Evolutionary conservation across 2,329 filamentous ascomycete species (phyloP), one percentile per base, ranked within the genome.

Genomic region (Aaosphaeria pasadenensis): DNA sequence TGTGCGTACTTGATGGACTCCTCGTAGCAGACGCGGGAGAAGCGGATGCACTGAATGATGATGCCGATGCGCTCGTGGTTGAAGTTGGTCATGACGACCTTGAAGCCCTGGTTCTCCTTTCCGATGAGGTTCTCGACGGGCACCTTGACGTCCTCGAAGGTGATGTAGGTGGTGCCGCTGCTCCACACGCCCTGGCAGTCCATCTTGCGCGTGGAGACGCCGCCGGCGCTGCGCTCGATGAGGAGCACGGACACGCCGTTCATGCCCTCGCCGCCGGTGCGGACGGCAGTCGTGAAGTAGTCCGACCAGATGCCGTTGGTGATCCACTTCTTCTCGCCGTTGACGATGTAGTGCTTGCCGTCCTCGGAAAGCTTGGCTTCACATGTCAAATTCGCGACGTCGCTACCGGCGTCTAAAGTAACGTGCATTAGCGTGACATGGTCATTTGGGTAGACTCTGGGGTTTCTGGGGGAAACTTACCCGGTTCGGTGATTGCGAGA

Each of bases 241-340:
- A 99, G 86, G 44, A 99, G 83, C 44, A 97, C 81, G 30, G 85
- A 89, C 53, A 99, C 81, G 51, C 94, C 94, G 66, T 92, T 91
- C 91, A 96, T 97, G 58, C 94, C 94, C 28, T 83, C 77, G 32
- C 85, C 87, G 55, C 88, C 91, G 5, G 94, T 99, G 51, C 94
- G 87, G 36, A 99, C 94, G 29, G 92, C 94, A 11, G 89, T 95
- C 47, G 94, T 97, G 79, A 97, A 97, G 78, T 97, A 99, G 72
- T 99, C 94, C 53, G 80, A 83, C 90, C 91, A 96, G 64, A 96
- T 84, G 65, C 94, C 94, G 74, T 99, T 99, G 64, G 92, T 97
- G 73, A 97, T 97, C 92, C 94, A 97, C 77, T 99, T 99, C 87
- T 99, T 97, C 83, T 96, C 92, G 47, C 94, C 94, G 67, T 97